phyloP scores from a whole-genome alignment of 2,329 filamentous ascomycete genomes.

The Stagonosporopsis vannaccii region DNA sequence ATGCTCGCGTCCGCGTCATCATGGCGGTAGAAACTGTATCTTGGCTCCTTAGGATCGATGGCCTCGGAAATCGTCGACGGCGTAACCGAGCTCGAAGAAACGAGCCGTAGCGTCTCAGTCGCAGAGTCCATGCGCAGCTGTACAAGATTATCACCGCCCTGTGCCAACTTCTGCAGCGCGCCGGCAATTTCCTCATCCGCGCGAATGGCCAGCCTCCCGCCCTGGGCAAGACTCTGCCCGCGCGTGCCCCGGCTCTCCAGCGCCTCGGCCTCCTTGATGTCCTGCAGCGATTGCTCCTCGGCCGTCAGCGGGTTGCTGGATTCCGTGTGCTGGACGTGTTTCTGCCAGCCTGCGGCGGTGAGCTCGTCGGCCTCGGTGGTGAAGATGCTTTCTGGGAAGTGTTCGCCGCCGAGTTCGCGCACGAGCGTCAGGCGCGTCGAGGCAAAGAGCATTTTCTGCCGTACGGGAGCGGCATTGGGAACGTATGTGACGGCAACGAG shows the following conservation, averaged over 20 bases:
- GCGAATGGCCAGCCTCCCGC: slow-evolving; percentile 56
- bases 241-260: slow-evolving; percentile 74
- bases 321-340: slow-evolving; percentile 72
- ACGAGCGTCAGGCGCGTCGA: slow-evolving; percentile 77
- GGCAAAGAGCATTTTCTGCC: slow-evolving; percentile 87
- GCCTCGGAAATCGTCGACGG: slow-evolving; percentile 64
- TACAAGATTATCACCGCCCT: slow-evolving; percentile 62
- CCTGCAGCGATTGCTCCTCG: slow-evolving; percentile 75
- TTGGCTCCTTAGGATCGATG: slow-evolving; percentile 73
- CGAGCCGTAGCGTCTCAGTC: slow-evolving; percentile 73
- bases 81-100: slow-evolving; percentile 60
- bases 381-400: slow-evolving; percentile 80
- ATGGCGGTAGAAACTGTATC: slow-evolving; percentile 81
- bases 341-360: slow-evolving; percentile 72
- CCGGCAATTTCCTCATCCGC: slow-evolving; percentile 69
- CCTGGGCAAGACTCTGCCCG: slow-evolving; percentile 52
- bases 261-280: slow-evolving; percentile 77
- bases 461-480: slow-evolving; percentile 78
- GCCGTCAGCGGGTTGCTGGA: slow-evolving; percentile 75
- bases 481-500: slow-evolving; percentile 79
- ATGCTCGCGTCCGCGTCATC: slow-evolving; percentile 65
- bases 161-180: slow-evolving; percentile 67
- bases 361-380: slow-evolving; percentile 74
- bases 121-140: slow-evolving; percentile 77
- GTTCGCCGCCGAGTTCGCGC: slow-evolving; percentile 78